These are phyloP conservation scores for Bipolaris oryzae DNA, from an alignment of 2,329 filamentous ascomycete genomes.

Conservation along the genomic window DNA sequence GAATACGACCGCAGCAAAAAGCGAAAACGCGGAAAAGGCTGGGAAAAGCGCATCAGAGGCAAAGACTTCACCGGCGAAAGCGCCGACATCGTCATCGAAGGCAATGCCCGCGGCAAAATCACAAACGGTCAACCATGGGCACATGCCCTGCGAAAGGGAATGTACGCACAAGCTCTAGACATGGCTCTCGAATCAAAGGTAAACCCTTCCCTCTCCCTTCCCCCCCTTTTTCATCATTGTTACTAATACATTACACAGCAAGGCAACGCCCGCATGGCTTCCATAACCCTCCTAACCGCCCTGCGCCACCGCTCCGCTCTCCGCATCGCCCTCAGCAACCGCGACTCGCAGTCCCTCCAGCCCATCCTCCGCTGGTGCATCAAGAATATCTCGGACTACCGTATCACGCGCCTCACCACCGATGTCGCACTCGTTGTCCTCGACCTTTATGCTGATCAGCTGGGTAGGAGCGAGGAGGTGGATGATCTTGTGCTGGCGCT, in stretches of 20 bases:
- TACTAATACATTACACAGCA: conserved; percentile 28
- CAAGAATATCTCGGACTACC: conserved; percentile 80
- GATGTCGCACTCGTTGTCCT: conserved; percentile 83
- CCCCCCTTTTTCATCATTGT: neutral
- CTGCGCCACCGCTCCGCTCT: conserved; percentile 15
- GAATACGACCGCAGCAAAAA: conserved; percentile 77
- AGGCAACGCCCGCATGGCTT: conserved; percentile 42
- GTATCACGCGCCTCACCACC: conserved; percentile 78
- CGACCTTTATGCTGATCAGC: conserved; percentile 84
- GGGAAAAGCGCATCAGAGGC: conserved; percentile 67
- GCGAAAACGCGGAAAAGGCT: conserved; percentile 62
- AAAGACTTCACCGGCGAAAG: conserved; percentile 84
- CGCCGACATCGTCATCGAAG: conserved; percentile 85
- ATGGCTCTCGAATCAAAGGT: conserved; percentile 64
- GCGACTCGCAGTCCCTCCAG: conserved; percentile 80
- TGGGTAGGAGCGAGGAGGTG: conserved; percentile 75
- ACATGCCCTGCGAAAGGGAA: conserved; percentile 75
- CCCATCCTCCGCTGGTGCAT: conserved; percentile 84
- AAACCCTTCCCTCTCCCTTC: conserved; percentile 7
- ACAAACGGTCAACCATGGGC: conserved; percentile 80
- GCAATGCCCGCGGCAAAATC: conserved; percentile 67
- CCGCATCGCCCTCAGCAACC: conserved; percentile 67
- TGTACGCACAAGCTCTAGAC: conserved; percentile 80
- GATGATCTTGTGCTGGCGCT: conserved; percentile 72
- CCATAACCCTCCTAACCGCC: conserved; percentile 75